Base-by-base conservation (phyloP, 257 asterid genomes). In the Mentha longifolia region DNA sequence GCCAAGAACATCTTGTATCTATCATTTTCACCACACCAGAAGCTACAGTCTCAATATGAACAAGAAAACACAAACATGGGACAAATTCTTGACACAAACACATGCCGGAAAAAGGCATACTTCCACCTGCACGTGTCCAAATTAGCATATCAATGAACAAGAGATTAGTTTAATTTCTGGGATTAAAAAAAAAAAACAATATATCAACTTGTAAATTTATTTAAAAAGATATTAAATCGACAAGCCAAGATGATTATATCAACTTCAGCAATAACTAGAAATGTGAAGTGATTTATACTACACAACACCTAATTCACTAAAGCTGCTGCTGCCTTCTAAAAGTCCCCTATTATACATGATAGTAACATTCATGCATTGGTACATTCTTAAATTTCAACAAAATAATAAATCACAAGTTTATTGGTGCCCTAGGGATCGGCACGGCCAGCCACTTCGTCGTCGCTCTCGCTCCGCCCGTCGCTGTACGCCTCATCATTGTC, bases 401-500 rank as follows among this genome's bases (percentile, higher is more conserved):
- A 62, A 13, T 20, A 65, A 58, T 73, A 39, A 16, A 65, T 3
- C 49, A 25, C 30, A 35, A 33, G 43, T 49, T 11, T 51, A 41
- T 11, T 20, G 41, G 41, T n/a, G 67, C 43, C 59, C 80, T 84
- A 84, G 1, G 96, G 90, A 82, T 81, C 86, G 16, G 87, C 85
- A 17, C 65, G 83, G 14, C 94, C 96, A 0, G 82, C 88, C 14
- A 87, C 77, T 58, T 80, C 93, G 47, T 87, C 90, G 2, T 88
- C 96, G 33, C 91, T 83, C 2, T 81, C 80, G 25, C 84, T 86
- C 46, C 76, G 77, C 9, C 95, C 95, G 30, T 87, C 86, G 30
- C 90, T 89, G 68, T 78, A 77, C 16, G 78, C 84, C 72, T 81
- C 94, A 2, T 81, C 94, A 2, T 79, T 85, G 17, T 89, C 95